Evolutionary conservation across 306 rosid species (phyloP).

Genomic region (Elaeagnus macrophylla): DNA sequence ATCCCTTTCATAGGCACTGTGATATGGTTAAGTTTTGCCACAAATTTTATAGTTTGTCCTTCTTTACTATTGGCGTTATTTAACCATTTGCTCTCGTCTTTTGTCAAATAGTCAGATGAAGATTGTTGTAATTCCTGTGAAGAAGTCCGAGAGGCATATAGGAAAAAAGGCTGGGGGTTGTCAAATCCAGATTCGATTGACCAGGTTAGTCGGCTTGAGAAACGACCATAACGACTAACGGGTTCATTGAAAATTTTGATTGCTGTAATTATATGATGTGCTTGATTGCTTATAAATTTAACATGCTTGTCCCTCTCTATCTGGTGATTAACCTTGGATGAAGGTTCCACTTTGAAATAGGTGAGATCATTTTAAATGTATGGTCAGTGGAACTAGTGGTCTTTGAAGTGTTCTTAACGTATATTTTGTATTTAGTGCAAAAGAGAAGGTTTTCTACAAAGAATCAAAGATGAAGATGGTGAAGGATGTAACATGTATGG

Average conservation of each 20-base stretch:
- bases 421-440: conserved; percentile 49
- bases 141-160: conserved; percentile 98
- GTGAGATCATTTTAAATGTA: too few relatives aligned
- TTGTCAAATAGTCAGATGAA: conserved; percentile 54
- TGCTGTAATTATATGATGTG: neutral
- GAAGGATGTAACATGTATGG: conserved; percentile 98
- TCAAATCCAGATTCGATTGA: conserved; percentile 91
- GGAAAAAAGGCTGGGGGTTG: conserved; percentile 88
- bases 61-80: too few relatives aligned
- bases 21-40: too few relatives aligned
- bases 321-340: too few relatives aligned
- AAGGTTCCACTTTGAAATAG: too few relatives aligned
- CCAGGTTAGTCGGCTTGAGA: conserved; percentile 56
- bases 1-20: too few relatives aligned
- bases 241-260: neutral
- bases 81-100: neutral
- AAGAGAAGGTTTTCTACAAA: conserved; percentile 96
- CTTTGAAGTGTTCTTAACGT: too few relatives aligned
- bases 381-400: too few relatives aligned
- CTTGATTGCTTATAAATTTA: too few relatives aligned
- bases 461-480: conserved; percentile 93
- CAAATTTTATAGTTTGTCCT: too few relatives aligned
- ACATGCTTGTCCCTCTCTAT: too few relatives aligned
- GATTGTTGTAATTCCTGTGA: conserved; percentile 91
- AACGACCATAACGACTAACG: neutral